Percentiles rank a stretch among this genome's conserved stretches.
phyloP scores from a whole-genome alignment of 2,329 filamentous ascomycete genomes.

The Aspergillus sp. region DNA sequence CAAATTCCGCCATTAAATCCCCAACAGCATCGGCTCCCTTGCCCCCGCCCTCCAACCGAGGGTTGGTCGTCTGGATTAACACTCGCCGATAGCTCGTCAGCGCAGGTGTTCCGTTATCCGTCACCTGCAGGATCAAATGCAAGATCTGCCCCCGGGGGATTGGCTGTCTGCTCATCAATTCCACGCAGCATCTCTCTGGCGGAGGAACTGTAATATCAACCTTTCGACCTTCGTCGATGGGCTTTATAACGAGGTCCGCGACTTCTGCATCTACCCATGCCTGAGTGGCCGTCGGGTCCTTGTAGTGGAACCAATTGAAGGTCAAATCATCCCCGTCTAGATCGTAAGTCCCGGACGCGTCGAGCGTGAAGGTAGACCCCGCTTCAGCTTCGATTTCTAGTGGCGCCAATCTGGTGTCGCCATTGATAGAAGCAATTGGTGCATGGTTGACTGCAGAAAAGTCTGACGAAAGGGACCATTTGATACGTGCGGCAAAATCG shows the following conservation, averaged over 20 bases:
- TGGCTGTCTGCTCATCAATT: slow-evolving; percentile 13
- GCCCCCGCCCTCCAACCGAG: slow-evolving; percentile 4
- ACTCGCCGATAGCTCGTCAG: slow-evolving; percentile 24
- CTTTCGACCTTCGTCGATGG: slow-evolving; percentile 10
- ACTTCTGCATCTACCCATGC: slow-evolving; percentile 19
- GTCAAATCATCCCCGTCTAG: slow-evolving; percentile 22
- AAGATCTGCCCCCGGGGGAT: slow-evolving; percentile 15
- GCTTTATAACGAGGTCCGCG: slow-evolving; percentile 13
- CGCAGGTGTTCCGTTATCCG: slow-evolving; percentile 18
- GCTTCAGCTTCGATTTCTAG: slow-evolving; percentile 17
- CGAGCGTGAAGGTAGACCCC: slow-evolving; percentile 19
- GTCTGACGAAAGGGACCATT: slow-evolving; percentile 41
- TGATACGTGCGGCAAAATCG: slow-evolving; percentile 50
- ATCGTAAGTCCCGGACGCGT: slow-evolving; percentile 23
- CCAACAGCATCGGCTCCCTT: slow-evolving; percentile 7
- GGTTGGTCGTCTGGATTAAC: slow-evolving; percentile 22
- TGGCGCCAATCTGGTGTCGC: slow-evolving; percentile 7
- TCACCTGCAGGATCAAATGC: slow-evolving; percentile 23
- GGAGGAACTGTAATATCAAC: slow-evolving; percentile 20
- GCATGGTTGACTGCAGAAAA: slow-evolving; percentile 15
- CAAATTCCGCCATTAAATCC: slow-evolving; percentile 5
- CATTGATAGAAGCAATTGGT: slow-evolving; percentile 12
- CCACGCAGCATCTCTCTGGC: slow-evolving; percentile 17
- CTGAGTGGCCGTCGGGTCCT: slow-evolving; percentile 18
- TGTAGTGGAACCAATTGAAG: slow-evolving; percentile 26